Evolutionary conservation across 2,329 filamentous ascomycete species (phyloP).

Genomic region (Hyphodiscus sp.): DNA sequence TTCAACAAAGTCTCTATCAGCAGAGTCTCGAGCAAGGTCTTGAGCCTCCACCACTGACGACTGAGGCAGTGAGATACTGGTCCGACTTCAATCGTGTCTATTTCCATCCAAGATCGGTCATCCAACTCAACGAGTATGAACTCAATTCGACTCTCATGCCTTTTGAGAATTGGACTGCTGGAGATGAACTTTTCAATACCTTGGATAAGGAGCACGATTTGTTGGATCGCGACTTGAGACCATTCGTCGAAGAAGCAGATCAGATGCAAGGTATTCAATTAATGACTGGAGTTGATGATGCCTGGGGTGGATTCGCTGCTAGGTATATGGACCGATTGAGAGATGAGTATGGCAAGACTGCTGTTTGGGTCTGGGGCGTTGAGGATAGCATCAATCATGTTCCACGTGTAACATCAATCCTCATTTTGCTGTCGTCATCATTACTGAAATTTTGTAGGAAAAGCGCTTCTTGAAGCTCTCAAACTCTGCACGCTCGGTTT

Average conservation of each 20-base stretch:
- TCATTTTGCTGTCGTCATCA: not conserved
- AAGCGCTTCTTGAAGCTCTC: slow-evolving; percentile 58
- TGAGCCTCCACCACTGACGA: slow-evolving; percentile 55
- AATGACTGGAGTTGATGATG: slow-evolving; percentile 65
- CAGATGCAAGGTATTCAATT: slow-evolving; percentile 83
- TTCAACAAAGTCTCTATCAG: slow-evolving; percentile 71
- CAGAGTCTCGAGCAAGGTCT: slow-evolving; percentile 68
- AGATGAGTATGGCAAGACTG: slow-evolving; percentile 86
- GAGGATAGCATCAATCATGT: slow-evolving; percentile 53
- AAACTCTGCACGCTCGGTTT: slow-evolving; percentile 69
- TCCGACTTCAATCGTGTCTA: slow-evolving; percentile 92
- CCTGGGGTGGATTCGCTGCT: slow-evolving; percentile 72
- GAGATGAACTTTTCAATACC: slow-evolving; percentile 66
- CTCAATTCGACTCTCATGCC: slow-evolving; percentile 73
- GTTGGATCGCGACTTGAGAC: slow-evolving; percentile 81
- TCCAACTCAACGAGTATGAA: slow-evolving; percentile 84
- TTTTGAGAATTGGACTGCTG: slow-evolving; percentile 69
- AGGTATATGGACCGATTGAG: slow-evolving; percentile 70
- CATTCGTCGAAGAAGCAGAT: slow-evolving; percentile 89
- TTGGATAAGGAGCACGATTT: slow-evolving; percentile 78
- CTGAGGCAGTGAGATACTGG: slow-evolving; percentile 82
- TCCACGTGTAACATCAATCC: slow-evolving; percentile 39
- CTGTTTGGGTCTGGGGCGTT: slow-evolving; percentile 80
- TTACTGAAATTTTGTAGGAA: slow-evolving; percentile 38
- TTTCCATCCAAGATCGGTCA: slow-evolving; percentile 80